Conservation (phyloP, 1,139 yeast species). For the Blastobotrys aristatus region DNA sequence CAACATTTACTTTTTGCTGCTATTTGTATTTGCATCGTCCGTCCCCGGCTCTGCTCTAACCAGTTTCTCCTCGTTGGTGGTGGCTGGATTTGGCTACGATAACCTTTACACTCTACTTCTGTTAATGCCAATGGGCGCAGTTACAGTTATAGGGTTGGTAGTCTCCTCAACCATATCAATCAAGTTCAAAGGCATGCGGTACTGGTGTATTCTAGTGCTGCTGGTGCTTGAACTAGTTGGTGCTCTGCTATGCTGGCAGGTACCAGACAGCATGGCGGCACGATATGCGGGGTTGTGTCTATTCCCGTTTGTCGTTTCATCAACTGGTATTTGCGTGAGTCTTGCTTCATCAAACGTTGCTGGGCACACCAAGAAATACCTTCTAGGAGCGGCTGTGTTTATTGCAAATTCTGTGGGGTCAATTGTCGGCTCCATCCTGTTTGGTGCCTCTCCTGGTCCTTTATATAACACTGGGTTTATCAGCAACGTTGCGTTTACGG, state of each 20-base stretch:
- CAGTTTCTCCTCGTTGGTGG: slow-evolving; percentile 20
- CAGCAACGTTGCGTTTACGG: slow-evolving; percentile 27
- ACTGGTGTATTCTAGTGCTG: not conserved
- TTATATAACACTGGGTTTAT: slow-evolving; percentile 9
- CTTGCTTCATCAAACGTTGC: slow-evolving; percentile 49
- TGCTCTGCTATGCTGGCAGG: slow-evolving; percentile 15
- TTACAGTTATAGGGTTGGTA: not conserved
- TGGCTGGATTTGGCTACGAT: slow-evolving; percentile 32
- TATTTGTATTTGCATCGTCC: not conserved
- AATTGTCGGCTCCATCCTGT: slow-evolving; percentile 49
- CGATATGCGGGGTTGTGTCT: slow-evolving; percentile 14
- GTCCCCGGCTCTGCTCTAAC: slow-evolving; percentile 14
- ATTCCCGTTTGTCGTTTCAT: not conserved
- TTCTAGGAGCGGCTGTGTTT: slow-evolving; percentile 53
- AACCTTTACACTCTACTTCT: slow-evolving; percentile 38
- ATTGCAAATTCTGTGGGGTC: slow-evolving; percentile 64
- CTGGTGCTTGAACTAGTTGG: slow-evolving; percentile 7
- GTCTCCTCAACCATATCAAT: not conserved
- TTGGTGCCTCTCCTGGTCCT: slow-evolving; percentile 13
- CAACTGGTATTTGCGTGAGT: slow-evolving; percentile 31
- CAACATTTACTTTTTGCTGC: slow-evolving; percentile 27
- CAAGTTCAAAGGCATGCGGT: not conserved
- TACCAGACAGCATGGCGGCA: slow-evolving; percentile 7
- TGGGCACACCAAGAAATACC: slow-evolving; percentile 65
- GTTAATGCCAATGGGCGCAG: slow-evolving; percentile 37